Percentiles rank a stretch among this genome's conserved stretches.
Evolutionary conservation across 2,329 filamentous ascomycete genomes (phyloP).

Genomic region (Trichophyton simii): DNA sequence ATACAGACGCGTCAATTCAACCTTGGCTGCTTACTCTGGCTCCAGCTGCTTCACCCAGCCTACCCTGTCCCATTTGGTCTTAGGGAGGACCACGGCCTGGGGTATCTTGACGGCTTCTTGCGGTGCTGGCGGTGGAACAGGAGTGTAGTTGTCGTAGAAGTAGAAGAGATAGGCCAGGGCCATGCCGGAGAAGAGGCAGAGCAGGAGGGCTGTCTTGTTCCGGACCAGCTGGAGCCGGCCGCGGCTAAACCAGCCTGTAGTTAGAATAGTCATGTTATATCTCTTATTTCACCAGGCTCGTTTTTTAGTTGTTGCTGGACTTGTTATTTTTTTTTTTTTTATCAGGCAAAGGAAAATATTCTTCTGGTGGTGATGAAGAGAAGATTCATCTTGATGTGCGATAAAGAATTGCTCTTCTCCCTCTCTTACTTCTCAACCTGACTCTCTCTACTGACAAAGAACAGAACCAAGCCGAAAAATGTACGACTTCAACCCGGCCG

Average conservation of each 20-base stretch:
- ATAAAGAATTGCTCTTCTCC: neutral
- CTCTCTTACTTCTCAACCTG: neutral
- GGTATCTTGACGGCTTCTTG: neutral
- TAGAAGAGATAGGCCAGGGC: neutral
- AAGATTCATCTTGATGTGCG: neutral
- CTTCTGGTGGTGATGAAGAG: neutral
- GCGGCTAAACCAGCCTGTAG: neutral
- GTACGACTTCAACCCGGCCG: too few relatives aligned
- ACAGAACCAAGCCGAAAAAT: neutral
- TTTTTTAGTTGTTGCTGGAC: neutral
- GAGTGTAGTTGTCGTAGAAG: neutral
- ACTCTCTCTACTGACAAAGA: neutral
- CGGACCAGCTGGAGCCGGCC: neutral
- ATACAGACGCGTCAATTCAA: neutral
- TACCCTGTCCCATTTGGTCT: slow-evolving; percentile 8
- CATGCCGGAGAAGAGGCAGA: neutral
- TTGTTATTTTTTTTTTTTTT: neutral
- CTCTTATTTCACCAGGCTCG: neutral
- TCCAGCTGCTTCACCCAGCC: slow-evolving; percentile 6
- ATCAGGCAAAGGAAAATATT: neutral
- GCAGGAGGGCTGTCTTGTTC: neutral
- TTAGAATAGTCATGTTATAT: neutral
- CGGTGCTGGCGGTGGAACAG: neutral
- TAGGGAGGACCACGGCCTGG: slow-evolving; percentile 6
- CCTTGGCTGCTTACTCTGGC: slow-evolving; percentile 5